These are phyloP conservation scores for Alternaria postmessia DNA, from an alignment of 2,329 filamentous ascomycete species.

Conservation along the genomic window DNA sequence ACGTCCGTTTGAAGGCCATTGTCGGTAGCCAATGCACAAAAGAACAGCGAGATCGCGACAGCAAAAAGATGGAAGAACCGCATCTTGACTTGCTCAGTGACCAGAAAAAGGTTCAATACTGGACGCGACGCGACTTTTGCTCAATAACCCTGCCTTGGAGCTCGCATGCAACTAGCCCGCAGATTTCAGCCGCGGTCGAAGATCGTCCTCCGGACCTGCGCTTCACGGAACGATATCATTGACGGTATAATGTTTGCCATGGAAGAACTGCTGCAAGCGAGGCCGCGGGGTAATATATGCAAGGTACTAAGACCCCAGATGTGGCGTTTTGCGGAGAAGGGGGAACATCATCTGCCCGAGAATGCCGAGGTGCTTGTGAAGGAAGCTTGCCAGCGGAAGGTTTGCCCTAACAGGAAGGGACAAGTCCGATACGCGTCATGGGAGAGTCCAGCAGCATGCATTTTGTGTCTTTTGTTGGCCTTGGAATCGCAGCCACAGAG, in stretches of 20 bases:
- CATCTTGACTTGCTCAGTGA: conserved; percentile 12
- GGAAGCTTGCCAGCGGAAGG: neutral
- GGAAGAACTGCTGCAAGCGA: neutral
- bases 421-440: neutral
- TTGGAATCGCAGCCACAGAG: neutral
- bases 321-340: conserved; percentile 5
- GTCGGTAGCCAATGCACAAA: conserved; percentile 29
- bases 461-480: neutral
- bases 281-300: conserved; percentile 13
- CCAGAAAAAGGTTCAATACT: neutral
- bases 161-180: neutral
- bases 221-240: conserved; percentile 13
- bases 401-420: neutral
- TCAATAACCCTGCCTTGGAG: neutral
- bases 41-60: conserved; percentile 16
- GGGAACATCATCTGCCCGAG: conserved; percentile 9
- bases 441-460: neutral
- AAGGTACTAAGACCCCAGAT: conserved; percentile 14
- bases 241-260: conserved; percentile 14
- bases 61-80: conserved; percentile 16
- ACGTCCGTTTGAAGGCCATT: conserved; percentile 51
- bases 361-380: conserved; percentile 8
- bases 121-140: neutral
- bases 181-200: neutral
- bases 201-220: neutral